These are phyloP conservation scores for Pseudogymnoascus sp. DNA, from an alignment of 2,329 filamentous ascomycete species.

Conservation along the genomic window DNA sequence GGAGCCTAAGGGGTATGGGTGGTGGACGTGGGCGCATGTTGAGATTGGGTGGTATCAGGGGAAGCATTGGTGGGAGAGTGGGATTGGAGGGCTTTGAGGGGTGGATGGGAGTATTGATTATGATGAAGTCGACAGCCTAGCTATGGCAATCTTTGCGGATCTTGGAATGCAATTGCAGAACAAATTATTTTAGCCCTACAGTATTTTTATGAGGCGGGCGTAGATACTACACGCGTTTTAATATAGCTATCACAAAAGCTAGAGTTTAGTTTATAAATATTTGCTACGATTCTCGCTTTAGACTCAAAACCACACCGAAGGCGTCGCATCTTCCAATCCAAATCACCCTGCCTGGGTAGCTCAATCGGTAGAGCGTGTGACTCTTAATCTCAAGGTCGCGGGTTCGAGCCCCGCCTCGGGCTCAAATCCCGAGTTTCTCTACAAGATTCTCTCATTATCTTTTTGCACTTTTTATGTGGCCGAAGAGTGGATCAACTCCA, in stretches of 20 bases:
- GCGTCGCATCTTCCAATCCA: neutral
- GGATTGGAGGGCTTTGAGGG: conserved; percentile 22
- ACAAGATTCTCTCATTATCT: conserved; percentile 2
- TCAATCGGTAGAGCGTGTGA: conserved; percentile 69
- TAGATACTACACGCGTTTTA: neutral
- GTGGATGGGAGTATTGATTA: neutral
- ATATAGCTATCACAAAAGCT: neutral
- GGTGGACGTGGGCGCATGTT: conserved; percentile 57
- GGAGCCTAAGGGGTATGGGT: conserved; percentile 52
- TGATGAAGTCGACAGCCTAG: neutral
- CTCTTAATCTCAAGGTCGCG: conserved; percentile 33
- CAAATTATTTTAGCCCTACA: neutral
- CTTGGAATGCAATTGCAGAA: neutral
- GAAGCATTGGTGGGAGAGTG: conserved; percentile 56
- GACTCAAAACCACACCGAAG: neutral
- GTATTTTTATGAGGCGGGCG: neutral
- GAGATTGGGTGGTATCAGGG: conserved; percentile 51
- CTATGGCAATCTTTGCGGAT: neutral
- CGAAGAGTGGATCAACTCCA: too few species aligned
- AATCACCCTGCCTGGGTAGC: conserved; percentile 35
- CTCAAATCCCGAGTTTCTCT: conserved; percentile 7
- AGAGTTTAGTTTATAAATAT: neutral
- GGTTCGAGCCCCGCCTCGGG: conserved; percentile 8
- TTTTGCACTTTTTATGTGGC: neutral
- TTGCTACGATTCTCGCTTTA: neutral